A percentile compares a stretch with the other conserved stretches of the same genome.
Conservation (phyloP, 805 yeast species). For the Cephaloascus albidus region DNA sequence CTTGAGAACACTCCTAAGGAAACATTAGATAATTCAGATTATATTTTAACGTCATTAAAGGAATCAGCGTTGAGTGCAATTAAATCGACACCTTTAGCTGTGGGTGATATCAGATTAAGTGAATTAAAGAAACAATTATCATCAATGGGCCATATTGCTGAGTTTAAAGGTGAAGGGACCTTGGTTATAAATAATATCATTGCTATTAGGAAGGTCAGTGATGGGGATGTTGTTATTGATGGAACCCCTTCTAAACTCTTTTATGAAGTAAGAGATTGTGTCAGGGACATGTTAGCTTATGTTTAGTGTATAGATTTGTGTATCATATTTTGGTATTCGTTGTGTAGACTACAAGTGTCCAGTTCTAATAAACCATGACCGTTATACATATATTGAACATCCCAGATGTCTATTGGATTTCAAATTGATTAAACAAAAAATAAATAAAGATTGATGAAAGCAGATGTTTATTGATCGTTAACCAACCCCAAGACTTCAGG, state of each 20-base stretch:
- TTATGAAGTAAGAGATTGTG: constrained; percentile 65
- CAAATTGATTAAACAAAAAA: not conserved
- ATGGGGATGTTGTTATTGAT: constrained; percentile 79
- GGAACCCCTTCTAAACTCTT: constrained; percentile 71
- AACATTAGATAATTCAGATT: not conserved
- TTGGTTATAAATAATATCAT: constrained; percentile 74
- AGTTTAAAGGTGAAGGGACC: constrained; percentile 89
- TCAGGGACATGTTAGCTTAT: constrained; percentile 68
- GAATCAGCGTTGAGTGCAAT: constrained; percentile 1
- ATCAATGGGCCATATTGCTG: constrained; percentile 59
- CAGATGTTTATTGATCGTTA: constrained; percentile 2
- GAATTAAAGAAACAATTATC: constrained; percentile 62
- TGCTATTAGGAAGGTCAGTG: constrained; percentile 67
- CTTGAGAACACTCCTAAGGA: not conserved
- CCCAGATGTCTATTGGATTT: not conserved
- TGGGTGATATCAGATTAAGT: constrained; percentile 83
- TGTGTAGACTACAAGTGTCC: no score
- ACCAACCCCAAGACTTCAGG: constrained; percentile 9
- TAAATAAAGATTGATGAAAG: no score
- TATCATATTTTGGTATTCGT: no score
- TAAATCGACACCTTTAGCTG: constrained; percentile 40
- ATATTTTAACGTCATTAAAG: constrained; percentile 1
- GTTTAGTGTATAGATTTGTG: constrained; percentile 24
- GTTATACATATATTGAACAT: no score
- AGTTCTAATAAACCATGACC: no score